Evolutionary conservation across 2,329 filamentous ascomycete species (phyloP).

Genomic region (Xylariaceae sp.): DNA sequence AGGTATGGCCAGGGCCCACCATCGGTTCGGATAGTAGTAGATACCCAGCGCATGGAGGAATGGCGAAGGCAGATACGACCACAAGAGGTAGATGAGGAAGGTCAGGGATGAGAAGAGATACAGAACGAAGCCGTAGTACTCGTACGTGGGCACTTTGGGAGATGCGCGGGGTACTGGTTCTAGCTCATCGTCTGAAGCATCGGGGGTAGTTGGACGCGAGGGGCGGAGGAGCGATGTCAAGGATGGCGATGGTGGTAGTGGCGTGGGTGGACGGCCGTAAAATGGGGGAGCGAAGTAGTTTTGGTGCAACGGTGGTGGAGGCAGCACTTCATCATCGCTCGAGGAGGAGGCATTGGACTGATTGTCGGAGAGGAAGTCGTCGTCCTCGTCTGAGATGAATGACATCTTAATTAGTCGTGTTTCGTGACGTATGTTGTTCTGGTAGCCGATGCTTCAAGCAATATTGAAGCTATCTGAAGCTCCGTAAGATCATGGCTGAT

Average conservation of each 20-base stretch:
- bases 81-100: constrained; percentile 70
- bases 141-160: constrained; percentile 96
- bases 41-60: constrained; percentile 92
- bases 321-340: constrained; percentile 29
- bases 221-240: constrained; percentile 87
- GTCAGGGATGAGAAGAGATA: constrained; percentile 83
- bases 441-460: too few relatives aligned
- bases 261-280: constrained; percentile 95
- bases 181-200: constrained; percentile 83
- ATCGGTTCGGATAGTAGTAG: constrained; percentile 93
- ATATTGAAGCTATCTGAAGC: too few relatives aligned
- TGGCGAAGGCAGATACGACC: constrained; percentile 88
- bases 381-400: constrained; percentile 21
- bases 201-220: constrained; percentile 88
- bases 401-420: constrained; percentile 15
- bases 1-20: constrained; percentile 94
- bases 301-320: constrained; percentile 43
- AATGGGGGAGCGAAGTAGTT: constrained; percentile 75
- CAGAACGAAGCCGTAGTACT: constrained; percentile 97
- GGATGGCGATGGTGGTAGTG: constrained; percentile 86
- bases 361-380: constrained; percentile 23
- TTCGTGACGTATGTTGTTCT: neutral
- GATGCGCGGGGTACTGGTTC: constrained; percentile 73
- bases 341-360: constrained; percentile 25
- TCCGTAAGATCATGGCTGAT: too few relatives aligned